Evolutionary conservation across 1,139 yeast species (phyloP), one percentile per base, ranked within the genome.

Genomic region (Suhomyces atakaporum): DNA sequence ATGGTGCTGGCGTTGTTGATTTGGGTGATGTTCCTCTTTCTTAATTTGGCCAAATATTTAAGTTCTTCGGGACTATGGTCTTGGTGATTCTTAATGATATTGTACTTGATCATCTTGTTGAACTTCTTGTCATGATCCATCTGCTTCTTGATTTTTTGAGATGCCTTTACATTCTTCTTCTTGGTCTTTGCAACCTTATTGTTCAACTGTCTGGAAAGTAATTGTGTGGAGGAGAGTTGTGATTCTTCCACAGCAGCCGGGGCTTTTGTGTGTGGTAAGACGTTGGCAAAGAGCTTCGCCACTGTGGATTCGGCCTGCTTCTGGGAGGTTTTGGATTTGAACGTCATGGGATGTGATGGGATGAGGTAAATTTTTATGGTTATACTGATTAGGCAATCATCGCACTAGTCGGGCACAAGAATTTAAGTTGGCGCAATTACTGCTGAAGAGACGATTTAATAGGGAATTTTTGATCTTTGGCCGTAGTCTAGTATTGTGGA

Each of bases 61-160:
- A 59, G 49, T 52, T 79, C 84, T 35, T 68, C 74, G 9, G 56
- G 58, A 1, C 75, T 60, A 38, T 44, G 45, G 21, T 46, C 42
- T 24, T 66, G 60, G 44, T 72, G 81, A 27, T 58, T 55, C 43
- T 73, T 66, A 40, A 79, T 64, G 32, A 78, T 62, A 35, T 73
- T 66, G 42, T 79, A 63, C 46, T 75, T 77, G 12, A 84, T 81
- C 36, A 68, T 52, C 45, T 70, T 73, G 33, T 66, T 65, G 33
- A 80, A 63, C 43, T 66, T 63, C 26, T 63, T 61, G 12, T 73
- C 66, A 14, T 57, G 52, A n/a, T 57, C 62, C 21, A 57, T 53
- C 24, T 60, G 57, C 40, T 63, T 62, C 45, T 61, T 69, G 24
- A 72, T 62, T 33, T 60, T 60, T 29, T 68, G 68, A 21, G 45